These are phyloP conservation scores for Porogramme epimiltina DNA, from an alignment of 1,284 basidiomycete genomes.

Conservation along the genomic window DNA sequence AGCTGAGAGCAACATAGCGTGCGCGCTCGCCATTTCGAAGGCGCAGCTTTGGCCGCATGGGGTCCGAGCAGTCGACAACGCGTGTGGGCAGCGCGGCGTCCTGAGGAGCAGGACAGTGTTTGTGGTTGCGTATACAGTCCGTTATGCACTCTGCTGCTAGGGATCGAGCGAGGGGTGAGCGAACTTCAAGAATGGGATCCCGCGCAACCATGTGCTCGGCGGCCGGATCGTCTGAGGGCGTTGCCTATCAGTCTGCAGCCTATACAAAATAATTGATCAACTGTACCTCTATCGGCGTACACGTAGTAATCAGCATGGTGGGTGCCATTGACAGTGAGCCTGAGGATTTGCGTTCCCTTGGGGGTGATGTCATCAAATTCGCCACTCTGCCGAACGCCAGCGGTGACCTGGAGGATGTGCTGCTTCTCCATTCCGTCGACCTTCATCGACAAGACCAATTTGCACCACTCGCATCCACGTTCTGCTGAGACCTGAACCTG, in stretches of 20 bases:
- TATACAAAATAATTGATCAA: background rate
- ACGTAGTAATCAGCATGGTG: constrained; percentile 11
- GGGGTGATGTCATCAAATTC: constrained; percentile 1
- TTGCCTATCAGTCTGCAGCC: background rate
- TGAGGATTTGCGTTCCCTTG: constrained; percentile 10
- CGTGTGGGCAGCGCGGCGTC: constrained; percentile 9
- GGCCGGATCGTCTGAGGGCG: constrained; percentile 3
- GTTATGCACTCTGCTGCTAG: constrained; percentile 8
- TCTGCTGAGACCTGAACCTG: constrained; percentile 7
- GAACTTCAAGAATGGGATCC: background rate
- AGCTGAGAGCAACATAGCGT: constrained; percentile 11
- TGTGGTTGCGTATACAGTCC: constrained; percentile 9
- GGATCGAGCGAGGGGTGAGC: background rate
- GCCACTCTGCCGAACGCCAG: constrained; percentile 4
- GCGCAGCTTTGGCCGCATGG: background rate
- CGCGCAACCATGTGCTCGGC: constrained; percentile 2
- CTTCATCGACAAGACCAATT: constrained; percentile 1
- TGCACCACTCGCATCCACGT: constrained; percentile 10
- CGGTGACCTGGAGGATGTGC: constrained; percentile 6
- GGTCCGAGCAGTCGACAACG: constrained; percentile 10
- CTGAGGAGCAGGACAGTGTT: constrained; percentile 9
- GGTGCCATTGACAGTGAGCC: constrained; percentile 4
- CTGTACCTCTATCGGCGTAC: constrained; percentile 5
- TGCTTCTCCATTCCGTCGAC: constrained; percentile 1
- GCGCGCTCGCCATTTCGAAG: background rate